Evolutionary conservation across 306 rosid species (phyloP).

Genomic region (Canavalia gladiata): DNA sequence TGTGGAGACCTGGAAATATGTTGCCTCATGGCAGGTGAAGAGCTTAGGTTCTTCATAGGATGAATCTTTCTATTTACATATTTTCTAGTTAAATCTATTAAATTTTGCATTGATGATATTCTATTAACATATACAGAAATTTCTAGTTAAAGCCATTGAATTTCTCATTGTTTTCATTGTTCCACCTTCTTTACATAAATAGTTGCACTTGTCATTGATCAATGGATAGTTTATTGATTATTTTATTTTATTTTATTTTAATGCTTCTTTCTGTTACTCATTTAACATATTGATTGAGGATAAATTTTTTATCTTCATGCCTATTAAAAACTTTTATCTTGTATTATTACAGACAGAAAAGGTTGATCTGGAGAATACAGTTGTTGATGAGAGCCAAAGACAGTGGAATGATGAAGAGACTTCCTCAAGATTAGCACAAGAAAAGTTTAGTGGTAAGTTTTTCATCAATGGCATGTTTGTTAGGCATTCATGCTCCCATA

Average conservation of each 20-base stretch:
- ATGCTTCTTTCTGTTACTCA: neutral
- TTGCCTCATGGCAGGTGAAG: slow-evolving; percentile 37
- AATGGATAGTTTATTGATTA: neutral
- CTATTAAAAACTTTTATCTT: slow-evolving; percentile 50
- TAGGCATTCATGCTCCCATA: slow-evolving; percentile 22
- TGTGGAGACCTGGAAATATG: slow-evolving; percentile 30
- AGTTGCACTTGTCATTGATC: neutral
- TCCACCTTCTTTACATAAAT: slow-evolving; percentile 28
- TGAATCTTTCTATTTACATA: slow-evolving; percentile 32
- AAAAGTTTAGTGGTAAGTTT: slow-evolving; percentile 84
- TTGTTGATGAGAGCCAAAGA: slow-evolving; percentile 98
- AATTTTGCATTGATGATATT: slow-evolving; percentile 15
- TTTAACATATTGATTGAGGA: slow-evolving; percentile 22
- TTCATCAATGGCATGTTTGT: slow-evolving; percentile 32
- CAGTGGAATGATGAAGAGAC: slow-evolving; percentile 75
- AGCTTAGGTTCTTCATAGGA: slow-evolving; percentile 28
- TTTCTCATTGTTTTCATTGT: slow-evolving; percentile 15
- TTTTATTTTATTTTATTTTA: neutral
- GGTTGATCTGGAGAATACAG: slow-evolving; percentile 99
- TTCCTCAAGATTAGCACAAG: slow-evolving; percentile 70
- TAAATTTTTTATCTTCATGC: slow-evolving; percentile 24
- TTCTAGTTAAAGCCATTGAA: slow-evolving; percentile 7
- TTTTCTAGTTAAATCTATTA: slow-evolving; percentile 21
- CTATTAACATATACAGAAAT: neutral
- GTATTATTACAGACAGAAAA: slow-evolving; percentile 91